Evolutionary conservation across 2,329 filamentous ascomycete genomes (phyloP).

Genomic region (Trichoderma oligosporum): DNA sequence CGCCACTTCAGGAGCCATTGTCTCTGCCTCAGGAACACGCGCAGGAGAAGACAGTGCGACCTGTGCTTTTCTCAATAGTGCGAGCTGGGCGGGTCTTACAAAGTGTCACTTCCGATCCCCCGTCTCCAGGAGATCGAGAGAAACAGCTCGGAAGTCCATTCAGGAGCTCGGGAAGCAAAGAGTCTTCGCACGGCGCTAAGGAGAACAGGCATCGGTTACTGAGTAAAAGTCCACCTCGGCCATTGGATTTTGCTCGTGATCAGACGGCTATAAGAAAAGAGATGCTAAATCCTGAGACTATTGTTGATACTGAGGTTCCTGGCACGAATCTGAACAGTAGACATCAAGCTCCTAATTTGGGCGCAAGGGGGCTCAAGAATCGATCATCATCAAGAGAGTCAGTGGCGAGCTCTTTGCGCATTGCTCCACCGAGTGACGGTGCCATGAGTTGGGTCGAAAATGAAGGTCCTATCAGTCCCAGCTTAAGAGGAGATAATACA

Average conservation of each 20-base stretch:
- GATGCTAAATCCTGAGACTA: conserved; percentile 27
- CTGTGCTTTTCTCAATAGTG: conserved; percentile 55
- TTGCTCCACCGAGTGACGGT: conserved; percentile 33
- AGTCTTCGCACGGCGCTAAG: conserved; percentile 30
- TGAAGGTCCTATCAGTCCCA: conserved; percentile 37
- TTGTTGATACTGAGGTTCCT: background rate
- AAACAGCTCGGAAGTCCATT: conserved; percentile 55
- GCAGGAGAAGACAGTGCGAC: conserved; percentile 35
- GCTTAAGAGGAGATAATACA: conserved; percentile 35
- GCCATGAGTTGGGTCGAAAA: conserved; percentile 44
- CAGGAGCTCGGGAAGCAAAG: conserved; percentile 38
- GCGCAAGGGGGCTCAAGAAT: conserved; percentile 20
- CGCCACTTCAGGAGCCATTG: conserved; percentile 35
- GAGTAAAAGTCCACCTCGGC: conserved; percentile 33
- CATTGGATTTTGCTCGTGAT: conserved; percentile 19
- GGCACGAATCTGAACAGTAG: background rate
- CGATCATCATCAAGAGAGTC: conserved; percentile 27
- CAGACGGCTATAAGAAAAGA: conserved; percentile 21
- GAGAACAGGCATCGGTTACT: conserved; percentile 27
- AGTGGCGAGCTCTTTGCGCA: conserved; percentile 33
- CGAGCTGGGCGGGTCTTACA: conserved; percentile 54
- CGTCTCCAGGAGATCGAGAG: conserved; percentile 51
- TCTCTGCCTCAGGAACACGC: conserved; percentile 30
- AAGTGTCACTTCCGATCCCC: conserved; percentile 56
- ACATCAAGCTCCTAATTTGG: conserved; percentile 30